phyloP scores from a whole-genome alignment of 2,329 filamentous ascomycete genomes.

The Sporothrix humicola region DNA sequence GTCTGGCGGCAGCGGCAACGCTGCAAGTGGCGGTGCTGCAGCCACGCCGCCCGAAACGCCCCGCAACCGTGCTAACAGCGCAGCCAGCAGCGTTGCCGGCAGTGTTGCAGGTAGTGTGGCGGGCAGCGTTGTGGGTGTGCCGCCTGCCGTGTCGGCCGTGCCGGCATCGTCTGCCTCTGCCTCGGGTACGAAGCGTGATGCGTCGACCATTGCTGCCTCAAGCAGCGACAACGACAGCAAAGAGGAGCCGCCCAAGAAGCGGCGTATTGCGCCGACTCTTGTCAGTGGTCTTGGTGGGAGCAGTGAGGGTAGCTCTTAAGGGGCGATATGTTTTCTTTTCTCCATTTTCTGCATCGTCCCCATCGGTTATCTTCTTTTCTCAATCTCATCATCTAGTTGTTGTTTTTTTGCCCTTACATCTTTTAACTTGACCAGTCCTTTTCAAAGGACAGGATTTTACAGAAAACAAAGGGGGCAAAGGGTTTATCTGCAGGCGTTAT shows the following conservation, averaged over 20 bases:
- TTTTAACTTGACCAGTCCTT: background rate
- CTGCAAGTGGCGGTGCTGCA: background rate
- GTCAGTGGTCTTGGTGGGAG: conserved; percentile 46
- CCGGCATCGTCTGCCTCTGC: background rate
- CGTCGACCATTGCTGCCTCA: conserved; percentile 48
- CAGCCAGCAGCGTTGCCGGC: conserved; percentile 49
- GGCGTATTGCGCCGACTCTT: conserved; percentile 71
- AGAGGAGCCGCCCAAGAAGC: conserved; percentile 63
- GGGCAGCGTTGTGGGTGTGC: conserved; percentile 38
- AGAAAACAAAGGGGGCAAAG: background rate
- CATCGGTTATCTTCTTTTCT: background rate
- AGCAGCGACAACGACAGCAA: conserved; percentile 37
- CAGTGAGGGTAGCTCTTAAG: background rate
- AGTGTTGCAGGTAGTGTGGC: conserved; percentile 51
- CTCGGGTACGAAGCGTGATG: conserved; percentile 57
- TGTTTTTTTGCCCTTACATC: background rate
- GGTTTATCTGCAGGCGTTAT: background rate
- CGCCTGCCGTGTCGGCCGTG: conserved; percentile 11
- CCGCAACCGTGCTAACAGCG: conserved; percentile 62
- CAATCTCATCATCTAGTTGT: background rate
- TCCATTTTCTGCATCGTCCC: background rate
- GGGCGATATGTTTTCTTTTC: background rate
- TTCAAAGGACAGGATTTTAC: background rate
- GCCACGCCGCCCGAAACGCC: conserved; percentile 90
- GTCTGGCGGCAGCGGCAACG: background rate